phyloP scores from a whole-genome alignment of 805 yeast genomes.

The Tetrapisispora nanseiensis region DNA sequence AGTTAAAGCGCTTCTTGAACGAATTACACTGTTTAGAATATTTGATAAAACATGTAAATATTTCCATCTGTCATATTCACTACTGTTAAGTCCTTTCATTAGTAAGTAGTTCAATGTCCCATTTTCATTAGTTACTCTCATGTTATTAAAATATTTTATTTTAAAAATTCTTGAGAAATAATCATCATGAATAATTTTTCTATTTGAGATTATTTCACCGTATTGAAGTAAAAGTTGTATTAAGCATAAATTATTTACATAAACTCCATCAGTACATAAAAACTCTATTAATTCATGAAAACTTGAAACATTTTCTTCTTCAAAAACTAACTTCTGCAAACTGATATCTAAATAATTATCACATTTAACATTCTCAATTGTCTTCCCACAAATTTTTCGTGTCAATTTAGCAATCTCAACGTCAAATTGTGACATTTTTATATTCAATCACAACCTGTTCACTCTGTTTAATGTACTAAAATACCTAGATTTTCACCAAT shows the following conservation, averaged over 20 bases:
- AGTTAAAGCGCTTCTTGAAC: constrained; percentile 7
- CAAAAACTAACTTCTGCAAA: background rate
- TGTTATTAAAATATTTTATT: constrained; percentile 7
- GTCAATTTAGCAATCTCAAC: background rate
- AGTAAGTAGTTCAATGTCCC: constrained; percentile 8
- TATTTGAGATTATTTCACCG: background rate
- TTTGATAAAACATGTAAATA: constrained; percentile 10
- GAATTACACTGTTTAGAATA: constrained; percentile 7
- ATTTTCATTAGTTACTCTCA: constrained; percentile 6
- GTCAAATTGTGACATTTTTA: constrained; percentile 1
- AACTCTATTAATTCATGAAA: background rate
- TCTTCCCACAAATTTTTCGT: background rate
- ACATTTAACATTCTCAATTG: background rate
- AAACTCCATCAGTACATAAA: background rate
- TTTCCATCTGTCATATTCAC: constrained; percentile 14
- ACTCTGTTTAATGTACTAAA: too few species aligned
- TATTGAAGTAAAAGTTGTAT: background rate
- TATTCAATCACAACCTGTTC: background rate
- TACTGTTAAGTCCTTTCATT: constrained; percentile 7
- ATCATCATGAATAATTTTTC: constrained; percentile 5
- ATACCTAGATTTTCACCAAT: too few species aligned
- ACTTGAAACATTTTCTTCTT: background rate
- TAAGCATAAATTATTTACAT: background rate
- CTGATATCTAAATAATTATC: background rate
- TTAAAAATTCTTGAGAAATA: constrained; percentile 3